Percentiles rank a stretch among this genome's conserved stretches.
Evolutionary conservation across 805 yeast species (phyloP).

Genomic region (Metschnikowia borealis): DNA sequence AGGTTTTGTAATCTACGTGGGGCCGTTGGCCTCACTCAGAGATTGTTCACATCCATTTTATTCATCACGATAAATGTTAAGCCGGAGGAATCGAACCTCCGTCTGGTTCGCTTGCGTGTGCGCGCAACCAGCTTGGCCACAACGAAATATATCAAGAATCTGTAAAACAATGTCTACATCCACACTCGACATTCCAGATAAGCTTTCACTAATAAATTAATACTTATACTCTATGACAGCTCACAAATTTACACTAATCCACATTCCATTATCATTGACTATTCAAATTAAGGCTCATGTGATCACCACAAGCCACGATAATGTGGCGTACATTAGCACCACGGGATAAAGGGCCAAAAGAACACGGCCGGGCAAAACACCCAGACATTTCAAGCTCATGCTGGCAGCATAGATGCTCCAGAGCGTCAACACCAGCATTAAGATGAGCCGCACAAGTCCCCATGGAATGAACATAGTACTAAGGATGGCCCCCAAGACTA

Average conservation of each 20-base stretch:
- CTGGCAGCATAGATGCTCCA: slow-evolving; percentile 68
- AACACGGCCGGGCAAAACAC: slow-evolving; percentile 60
- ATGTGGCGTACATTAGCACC: slow-evolving; percentile 54
- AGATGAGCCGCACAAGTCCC: slow-evolving; percentile 46
- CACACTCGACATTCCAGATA: too few relatives aligned
- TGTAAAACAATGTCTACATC: background rate
- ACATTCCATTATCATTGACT: background rate
- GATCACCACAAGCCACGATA: slow-evolving; percentile 66
- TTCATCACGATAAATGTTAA: slow-evolving; percentile 34
- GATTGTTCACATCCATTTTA: slow-evolving; percentile 49
- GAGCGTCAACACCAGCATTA: slow-evolving; percentile 44
- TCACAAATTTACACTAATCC: background rate
- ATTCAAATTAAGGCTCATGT: slow-evolving; percentile 28
- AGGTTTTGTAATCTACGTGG: slow-evolving; percentile 43
- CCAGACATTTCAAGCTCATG: slow-evolving; percentile 58
- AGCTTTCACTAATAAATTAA: too few relatives aligned
- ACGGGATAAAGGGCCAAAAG: slow-evolving; percentile 65
- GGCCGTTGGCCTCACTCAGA: slow-evolving; percentile 42
- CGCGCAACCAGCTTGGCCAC: slow-evolving; percentile 17
- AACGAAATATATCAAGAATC: slow-evolving; percentile 6
- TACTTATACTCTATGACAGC: too few relatives aligned
- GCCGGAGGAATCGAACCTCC: slow-evolving; percentile 25
- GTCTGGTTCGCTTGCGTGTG: background rate
- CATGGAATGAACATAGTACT: slow-evolving; percentile 44
- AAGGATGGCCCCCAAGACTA: slow-evolving; percentile 49